Evolutionary conservation across 495 filamentous ascomycete genomes (phyloP), one percentile per base, ranked within the genome.

Genomic region (Ramalina intermedia): DNA sequence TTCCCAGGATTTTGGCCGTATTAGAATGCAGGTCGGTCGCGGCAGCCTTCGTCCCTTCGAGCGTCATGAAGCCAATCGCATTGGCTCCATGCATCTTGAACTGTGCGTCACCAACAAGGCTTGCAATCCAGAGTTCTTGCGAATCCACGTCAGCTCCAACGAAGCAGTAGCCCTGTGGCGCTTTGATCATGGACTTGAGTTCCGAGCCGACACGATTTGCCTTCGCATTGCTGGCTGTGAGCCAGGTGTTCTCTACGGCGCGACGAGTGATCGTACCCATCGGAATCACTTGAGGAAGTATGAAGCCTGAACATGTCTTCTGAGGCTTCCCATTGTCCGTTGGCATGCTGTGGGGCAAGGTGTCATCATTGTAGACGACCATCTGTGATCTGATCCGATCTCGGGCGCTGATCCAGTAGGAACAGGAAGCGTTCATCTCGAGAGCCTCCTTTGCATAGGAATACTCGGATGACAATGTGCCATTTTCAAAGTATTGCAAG

Each of bases 211-310:
- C 89, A 20, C 93, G 84, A 52, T 96, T 96, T 48, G 71, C 71
- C 60, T 96, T 99, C 5, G 91, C 93, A 60, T 99, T 99, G 56
- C 87, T 91, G 13, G 91, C 91, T 16, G 91, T 99, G 37, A 99
- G 75, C 91, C 91, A 99, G 0, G 91, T 96, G 55, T 93, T 95
- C 62, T 99, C 91, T 18, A 99, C 91, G 0, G 91, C 87, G 53
- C 91, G 80, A 36, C 91, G 76, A n/a, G 91, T 99, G 48, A 99
- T 83, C 16, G 91, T 99, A 13, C 91, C 91, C 91, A 99, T 99
- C 9, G 91, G 91, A 51, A 99, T 96, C 46, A 99, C 66, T 58
- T 99, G 91, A n/a, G 91, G 91, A n/a, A 99, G 67, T 54, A 99
- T 96, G 55, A 84, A 91, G 4, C 91, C 91, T 8, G 74, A 48